Percentiles rank a stretch among this genome's conserved stretches.
Evolutionary conservation across 2,329 filamentous ascomycete species (phyloP).

Genomic region (Aureobasidium melanogenum): DNA sequence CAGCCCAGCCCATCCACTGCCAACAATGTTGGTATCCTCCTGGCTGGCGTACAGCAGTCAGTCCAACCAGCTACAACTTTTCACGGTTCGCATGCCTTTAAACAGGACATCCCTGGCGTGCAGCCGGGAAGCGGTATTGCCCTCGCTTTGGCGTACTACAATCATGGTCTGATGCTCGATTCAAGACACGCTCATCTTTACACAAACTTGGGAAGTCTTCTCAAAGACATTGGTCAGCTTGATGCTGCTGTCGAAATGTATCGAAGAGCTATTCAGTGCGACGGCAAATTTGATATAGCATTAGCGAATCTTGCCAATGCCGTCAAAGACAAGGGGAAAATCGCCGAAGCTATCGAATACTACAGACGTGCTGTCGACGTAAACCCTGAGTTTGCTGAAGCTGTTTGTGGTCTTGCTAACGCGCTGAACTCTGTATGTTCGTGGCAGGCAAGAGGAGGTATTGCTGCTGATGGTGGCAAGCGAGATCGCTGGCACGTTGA

Average conservation of each 20-base stretch:
- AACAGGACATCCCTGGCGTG: conserved; percentile 60
- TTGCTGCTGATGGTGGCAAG: conserved; percentile 61
- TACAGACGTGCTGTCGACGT: conserved; percentile 82
- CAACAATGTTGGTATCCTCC: conserved; percentile 93
- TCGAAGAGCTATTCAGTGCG: conserved; percentile 83
- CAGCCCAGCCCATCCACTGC: conserved; percentile 95
- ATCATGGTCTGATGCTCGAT: conserved; percentile 84
- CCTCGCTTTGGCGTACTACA: conserved; percentile 85
- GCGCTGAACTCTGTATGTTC: conserved; percentile 94
- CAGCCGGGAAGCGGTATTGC: conserved; percentile 77
- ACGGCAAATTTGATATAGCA: conserved; percentile 93
- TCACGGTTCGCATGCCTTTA: conserved; percentile 22
- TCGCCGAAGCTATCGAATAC: conserved; percentile 84
- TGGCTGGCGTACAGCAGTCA: conserved; percentile 85
- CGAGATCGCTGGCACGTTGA: conserved; percentile 93
- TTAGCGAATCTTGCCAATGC: conserved; percentile 94
- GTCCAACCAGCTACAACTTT: conserved; percentile 30
- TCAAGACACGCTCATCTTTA: conserved; percentile 88
- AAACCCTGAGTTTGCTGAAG: conserved; percentile 95
- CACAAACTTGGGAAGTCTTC: conserved; percentile 86
- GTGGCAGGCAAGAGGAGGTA: conserved; percentile 83
- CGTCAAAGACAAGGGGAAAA: conserved; percentile 89
- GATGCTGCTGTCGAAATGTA: conserved; percentile 94
- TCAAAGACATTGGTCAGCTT: conserved; percentile 94
- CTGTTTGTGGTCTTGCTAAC: conserved; percentile 89